Evolutionary conservation across 768 basidiomycete genomes (phyloP), one percentile per base, ranked within the genome.

Genomic region (Coprinellus micaceus): DNA sequence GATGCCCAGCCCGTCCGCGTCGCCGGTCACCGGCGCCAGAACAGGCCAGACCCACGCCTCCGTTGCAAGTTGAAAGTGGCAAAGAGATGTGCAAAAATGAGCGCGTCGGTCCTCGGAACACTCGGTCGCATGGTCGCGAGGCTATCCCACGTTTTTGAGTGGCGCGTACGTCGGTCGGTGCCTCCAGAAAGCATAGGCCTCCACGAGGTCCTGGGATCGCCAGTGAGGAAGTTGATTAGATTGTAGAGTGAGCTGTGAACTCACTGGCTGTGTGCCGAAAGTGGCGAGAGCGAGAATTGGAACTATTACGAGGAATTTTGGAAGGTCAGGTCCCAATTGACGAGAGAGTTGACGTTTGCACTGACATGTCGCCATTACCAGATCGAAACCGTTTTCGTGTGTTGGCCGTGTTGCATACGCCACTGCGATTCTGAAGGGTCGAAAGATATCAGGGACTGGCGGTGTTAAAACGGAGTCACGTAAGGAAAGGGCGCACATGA

Each of bases 181-280:
- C 13, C 30, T 43, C 37, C 49, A 57, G 49, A 50, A 50, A 12
- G 39, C 29, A 47, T 48, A 57, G 36, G 48, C 22, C 19, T 57
- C 49, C 24, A 50, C 13, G 17, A 57, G 37, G 28, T 57, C 55
- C 55, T 57, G 40, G 3, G 9, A 19, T 43, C 29, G 22, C 28
- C 24, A 17, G 7, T 9, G 9, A 36, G n/a, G 17, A n/a, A 13
- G 3, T 21, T 25, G 12, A 21, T n/a, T 21, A 10, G 15, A 22
- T 17, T n/a, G 43, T 26, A 13, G 3, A 19, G 21, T 28, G 26
- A 26, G 47, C 10, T 46, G 15, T 9, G 10, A 47, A 53, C 66
- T 17, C 15, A 67, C 68, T 57, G 55, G 21, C 58, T 67, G 68
- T 17, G 58, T 66, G 17, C 66, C 64, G 50, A 68, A 67, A 43